Percentiles rank a stretch among this genome's conserved stretches.
Evolutionary conservation across 805 yeast species (phyloP).

Genomic region (Candida oleophila): DNA sequence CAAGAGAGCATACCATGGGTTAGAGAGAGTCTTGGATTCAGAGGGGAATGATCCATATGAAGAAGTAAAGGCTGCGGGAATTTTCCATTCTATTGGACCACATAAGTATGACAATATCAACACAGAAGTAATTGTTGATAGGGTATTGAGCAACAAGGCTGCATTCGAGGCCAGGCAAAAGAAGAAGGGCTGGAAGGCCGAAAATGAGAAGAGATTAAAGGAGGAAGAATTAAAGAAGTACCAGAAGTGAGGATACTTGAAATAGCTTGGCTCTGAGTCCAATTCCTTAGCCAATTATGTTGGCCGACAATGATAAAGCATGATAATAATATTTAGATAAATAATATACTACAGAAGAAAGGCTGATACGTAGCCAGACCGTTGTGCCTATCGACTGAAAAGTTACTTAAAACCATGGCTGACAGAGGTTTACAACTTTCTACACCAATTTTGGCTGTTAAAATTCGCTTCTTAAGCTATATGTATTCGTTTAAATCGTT

Average conservation of each 20-base stretch:
- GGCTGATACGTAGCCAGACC: too few relatives aligned
- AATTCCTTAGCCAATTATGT: neutral
- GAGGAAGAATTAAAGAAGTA: conserved; percentile 15
- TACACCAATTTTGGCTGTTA: too few relatives aligned
- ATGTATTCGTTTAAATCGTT: too few relatives aligned
- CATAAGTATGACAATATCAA: conserved; percentile 67
- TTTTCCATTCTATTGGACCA: conserved; percentile 43
- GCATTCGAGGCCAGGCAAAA: conserved; percentile 84
- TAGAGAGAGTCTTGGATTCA: conserved; percentile 38
- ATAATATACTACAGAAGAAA: too few relatives aligned
- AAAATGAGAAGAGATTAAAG: conserved; percentile 32
- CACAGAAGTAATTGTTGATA: conserved; percentile 66
- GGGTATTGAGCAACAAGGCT: conserved; percentile 68
- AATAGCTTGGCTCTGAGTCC: neutral
- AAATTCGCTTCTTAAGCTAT: too few relatives aligned
- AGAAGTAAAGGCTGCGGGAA: conserved; percentile 26
- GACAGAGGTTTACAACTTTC: too few relatives aligned
- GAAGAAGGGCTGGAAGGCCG: conserved; percentile 80
- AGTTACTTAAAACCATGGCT: too few relatives aligned
- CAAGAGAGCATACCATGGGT: conserved; percentile 55
- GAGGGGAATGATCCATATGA: conserved; percentile 32
- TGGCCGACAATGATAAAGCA: too few relatives aligned
- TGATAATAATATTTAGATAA: too few relatives aligned
- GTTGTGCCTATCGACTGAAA: too few relatives aligned
- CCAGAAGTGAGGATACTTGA: neutral